Evolutionary conservation across 495 filamentous ascomycete genomes (phyloP).

Genomic region (Glutinoglossum americanum): DNA sequence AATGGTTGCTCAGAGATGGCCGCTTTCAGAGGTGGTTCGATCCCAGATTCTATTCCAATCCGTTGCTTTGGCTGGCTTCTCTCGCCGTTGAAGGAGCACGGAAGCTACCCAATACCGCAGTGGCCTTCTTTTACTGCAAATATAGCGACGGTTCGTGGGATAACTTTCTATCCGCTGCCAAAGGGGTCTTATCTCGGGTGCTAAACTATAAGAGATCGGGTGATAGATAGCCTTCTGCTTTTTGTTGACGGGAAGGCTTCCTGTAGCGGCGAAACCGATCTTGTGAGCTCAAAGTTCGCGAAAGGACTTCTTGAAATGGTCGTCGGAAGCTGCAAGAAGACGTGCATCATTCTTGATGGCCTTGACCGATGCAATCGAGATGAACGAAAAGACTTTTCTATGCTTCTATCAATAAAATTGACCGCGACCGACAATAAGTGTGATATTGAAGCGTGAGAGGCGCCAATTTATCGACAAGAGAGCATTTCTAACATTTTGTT

Average conservation of each 20-base stretch:
- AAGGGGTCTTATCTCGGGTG: not conserved
- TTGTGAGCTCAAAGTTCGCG: not conserved
- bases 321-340: conserved; percentile 4
- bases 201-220: not conserved
- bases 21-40: not conserved
- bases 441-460: conserved; percentile 17
- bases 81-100: conserved; percentile 7
- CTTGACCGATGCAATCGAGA: conserved; percentile 11
- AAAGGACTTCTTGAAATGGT: conserved; percentile 1
- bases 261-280: not conserved
- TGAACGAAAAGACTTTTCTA: conserved; percentile 7
- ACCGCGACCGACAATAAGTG: conserved; percentile 8
- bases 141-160: conserved; percentile 1
- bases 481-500: too few species aligned
- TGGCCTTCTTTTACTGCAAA: conserved; percentile 7
- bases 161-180: conserved; percentile 6
- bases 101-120: too few species aligned
- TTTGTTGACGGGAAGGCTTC: not conserved
- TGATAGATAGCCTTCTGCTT: not conserved
- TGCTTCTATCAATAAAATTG: not conserved
- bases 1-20: not conserved
- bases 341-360: not conserved
- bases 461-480: not conserved
- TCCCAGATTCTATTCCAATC: not conserved
- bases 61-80: conserved; percentile 5